Percentiles rank a stretch among this genome's conserved stretches.
Evolutionary conservation across 768 basidiomycete genomes (phyloP).

Genomic region (Tylopilus vinaceipallidus): DNA sequence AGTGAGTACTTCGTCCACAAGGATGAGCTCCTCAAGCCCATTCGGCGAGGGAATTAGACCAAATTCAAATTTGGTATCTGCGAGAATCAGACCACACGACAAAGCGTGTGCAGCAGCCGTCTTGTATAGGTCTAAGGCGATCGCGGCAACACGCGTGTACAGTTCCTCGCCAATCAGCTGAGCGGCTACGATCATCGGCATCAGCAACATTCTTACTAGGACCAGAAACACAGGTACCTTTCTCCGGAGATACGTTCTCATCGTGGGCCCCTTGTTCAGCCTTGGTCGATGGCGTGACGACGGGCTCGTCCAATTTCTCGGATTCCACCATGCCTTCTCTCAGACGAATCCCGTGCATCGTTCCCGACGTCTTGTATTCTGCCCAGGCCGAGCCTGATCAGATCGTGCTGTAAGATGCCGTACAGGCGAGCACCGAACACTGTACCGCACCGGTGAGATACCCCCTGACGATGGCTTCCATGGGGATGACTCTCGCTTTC

Average conservation of each 20-base stretch:
- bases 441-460: conserved; percentile 82
- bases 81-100: conserved; percentile 83
- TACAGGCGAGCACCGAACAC: background rate
- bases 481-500: conserved; percentile 83
- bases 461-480: conserved; percentile 95
- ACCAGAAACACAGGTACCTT: conserved; percentile 43
- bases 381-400: conserved; percentile 87
- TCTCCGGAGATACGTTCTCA: conserved; percentile 88
- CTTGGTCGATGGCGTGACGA: conserved; percentile 97
- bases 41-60: conserved; percentile 59
- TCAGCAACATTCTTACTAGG: background rate
- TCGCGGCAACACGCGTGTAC: conserved; percentile 55
- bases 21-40: conserved; percentile 56
- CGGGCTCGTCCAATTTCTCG: conserved; percentile 71
- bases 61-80: conserved; percentile 99
- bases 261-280: conserved; percentile 93
- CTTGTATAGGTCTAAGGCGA: conserved; percentile 65
- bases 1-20: conserved; percentile 96
- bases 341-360: conserved; percentile 82
- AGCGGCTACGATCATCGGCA: conserved; percentile 47
- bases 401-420: conserved; percentile 6
- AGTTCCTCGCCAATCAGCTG: conserved; percentile 65
- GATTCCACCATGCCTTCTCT: conserved; percentile 81
- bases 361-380: conserved; percentile 86
- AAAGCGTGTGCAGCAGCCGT: conserved; percentile 74